Evolutionary conservation across 495 filamentous ascomycete genomes (phyloP).

Genomic region (Penicillium alfredii): DNA sequence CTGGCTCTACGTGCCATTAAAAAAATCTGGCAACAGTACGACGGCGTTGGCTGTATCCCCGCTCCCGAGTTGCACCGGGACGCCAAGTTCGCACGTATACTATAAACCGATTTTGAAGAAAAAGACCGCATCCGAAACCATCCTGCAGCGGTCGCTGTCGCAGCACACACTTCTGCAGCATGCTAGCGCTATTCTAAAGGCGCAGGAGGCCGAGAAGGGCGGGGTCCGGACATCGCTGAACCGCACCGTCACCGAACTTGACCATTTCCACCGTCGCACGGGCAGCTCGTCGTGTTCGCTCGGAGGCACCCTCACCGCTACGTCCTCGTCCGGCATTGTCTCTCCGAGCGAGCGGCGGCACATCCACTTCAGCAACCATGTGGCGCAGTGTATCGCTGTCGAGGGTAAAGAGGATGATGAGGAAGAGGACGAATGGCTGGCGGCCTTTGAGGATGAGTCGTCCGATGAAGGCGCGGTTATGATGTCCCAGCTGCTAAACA

Average conservation of each 20-base stretch:
- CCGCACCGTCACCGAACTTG: constrained; percentile 60
- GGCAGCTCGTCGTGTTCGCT: constrained; percentile 25
- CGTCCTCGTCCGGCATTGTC: constrained; percentile 42
- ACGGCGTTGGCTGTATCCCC: constrained; percentile 39
- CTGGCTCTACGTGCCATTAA: constrained; percentile 93
- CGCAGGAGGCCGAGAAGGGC: constrained; percentile 63
- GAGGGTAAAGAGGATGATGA: constrained; percentile 76
- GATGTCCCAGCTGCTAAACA: constrained; percentile 63
- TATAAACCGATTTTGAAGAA: constrained; percentile 97
- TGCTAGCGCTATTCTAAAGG: constrained; percentile 85
- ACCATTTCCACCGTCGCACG: constrained; percentile 35
- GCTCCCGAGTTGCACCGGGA: constrained; percentile 60
- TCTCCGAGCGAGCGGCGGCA: constrained; percentile 74
- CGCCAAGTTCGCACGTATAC: too few relatives aligned
- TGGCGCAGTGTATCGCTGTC: constrained; percentile 92
- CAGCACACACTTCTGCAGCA: constrained; percentile 89
- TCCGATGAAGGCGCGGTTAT: constrained; percentile 72
- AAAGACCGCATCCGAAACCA: constrained; percentile 89
- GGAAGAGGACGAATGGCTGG: constrained; percentile 45
- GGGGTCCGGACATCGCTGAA: constrained; percentile 42
- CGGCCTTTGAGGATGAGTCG: constrained; percentile 48
- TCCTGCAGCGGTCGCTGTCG: constrained; percentile 86
- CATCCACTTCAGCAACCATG: constrained; percentile 94
- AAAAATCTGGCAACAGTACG: constrained; percentile 48
- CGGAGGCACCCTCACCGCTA: constrained; percentile 25